Percentiles rank a stretch among this genome's conserved stretches.
These are phyloP conservation scores for Suillus luteus DNA, from an alignment of 768 basidiomycete species.

Conservation along the genomic window DNA sequence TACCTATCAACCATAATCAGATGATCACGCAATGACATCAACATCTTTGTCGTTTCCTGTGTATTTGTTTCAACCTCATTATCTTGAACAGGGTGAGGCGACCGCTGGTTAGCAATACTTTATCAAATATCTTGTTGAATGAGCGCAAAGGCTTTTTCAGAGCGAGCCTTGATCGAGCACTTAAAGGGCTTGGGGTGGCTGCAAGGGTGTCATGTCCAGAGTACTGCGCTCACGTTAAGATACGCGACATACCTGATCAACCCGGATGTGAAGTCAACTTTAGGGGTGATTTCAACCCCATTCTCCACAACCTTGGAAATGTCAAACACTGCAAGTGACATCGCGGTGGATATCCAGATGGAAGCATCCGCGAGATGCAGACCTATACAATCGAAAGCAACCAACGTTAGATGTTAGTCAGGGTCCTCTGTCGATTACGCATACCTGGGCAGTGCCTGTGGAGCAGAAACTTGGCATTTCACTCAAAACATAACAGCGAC, in stretches of 20 bases:
- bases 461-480: neutral
- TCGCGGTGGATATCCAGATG: conserved; percentile 31
- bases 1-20: no score
- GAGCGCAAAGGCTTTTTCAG: conserved; percentile 52
- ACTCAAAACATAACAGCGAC: neutral
- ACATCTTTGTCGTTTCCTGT: no score
- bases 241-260: conserved; percentile 42
- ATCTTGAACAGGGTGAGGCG: no score
- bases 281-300: conserved; percentile 46
- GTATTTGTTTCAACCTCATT: no score
- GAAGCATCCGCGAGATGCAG: conserved; percentile 30
- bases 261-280: conserved; percentile 44
- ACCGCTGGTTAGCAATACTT: conserved; percentile 13
- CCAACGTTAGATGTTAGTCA: neutral
- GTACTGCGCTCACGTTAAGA: neutral
- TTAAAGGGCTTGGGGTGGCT: conserved; percentile 68
- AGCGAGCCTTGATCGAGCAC: conserved; percentile 60
- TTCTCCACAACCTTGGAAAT: conserved; percentile 43
- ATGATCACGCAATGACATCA: no score
- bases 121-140: conserved; percentile 46
- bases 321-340: conserved; percentile 48
- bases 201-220: conserved; percentile 8
- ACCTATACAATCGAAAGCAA: conserved; percentile 20
- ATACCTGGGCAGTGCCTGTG: conserved; percentile 25
- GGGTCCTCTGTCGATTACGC: neutral